Conservation (phyloP, 371 early-diverging fungal species). For the Thermomucor indicae-seudaticae region DNA sequence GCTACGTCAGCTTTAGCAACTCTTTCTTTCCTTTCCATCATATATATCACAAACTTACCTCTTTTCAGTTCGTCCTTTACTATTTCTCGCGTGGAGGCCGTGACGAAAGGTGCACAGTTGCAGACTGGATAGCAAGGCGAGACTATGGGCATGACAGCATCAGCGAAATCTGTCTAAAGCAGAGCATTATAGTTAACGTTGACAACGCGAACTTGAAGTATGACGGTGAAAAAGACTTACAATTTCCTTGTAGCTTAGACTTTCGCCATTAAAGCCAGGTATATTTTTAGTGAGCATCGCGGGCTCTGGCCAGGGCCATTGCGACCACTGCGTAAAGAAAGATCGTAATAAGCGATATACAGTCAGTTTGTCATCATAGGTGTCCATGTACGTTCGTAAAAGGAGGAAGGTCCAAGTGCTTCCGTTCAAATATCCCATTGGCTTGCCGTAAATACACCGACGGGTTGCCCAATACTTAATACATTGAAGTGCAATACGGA, state of each 20-base stretch:
- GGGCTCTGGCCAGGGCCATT: constrained; percentile 41
- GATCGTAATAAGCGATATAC: constrained; percentile 3
- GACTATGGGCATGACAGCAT: constrained; percentile 36
- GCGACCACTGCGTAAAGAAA: constrained; percentile 28
- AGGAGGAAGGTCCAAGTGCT: constrained; percentile 39
- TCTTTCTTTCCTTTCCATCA: too few relatives aligned
- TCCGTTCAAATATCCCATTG: constrained; percentile 38
- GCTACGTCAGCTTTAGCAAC: too few relatives aligned
- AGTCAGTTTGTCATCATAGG: not conserved
- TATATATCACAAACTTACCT: not conserved
- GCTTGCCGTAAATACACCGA: constrained; percentile 35
- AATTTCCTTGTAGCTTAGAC: not conserved
- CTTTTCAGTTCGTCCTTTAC: constrained; percentile 23
- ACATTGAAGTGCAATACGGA: constrained; percentile 21
- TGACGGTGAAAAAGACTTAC: not conserved
- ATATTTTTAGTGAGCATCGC: constrained; percentile 14
- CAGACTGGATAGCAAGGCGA: constrained; percentile 42
- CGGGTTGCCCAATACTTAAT: constrained; percentile 41
- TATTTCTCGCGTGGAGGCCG: constrained; percentile 21
- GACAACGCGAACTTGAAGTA: too few relatives aligned
- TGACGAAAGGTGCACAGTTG: constrained; percentile 30
- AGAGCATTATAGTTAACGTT: not conserved
- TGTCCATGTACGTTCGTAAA: constrained; percentile 19
- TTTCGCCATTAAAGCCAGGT: not conserved
- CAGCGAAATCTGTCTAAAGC: constrained; percentile 20